A percentile compares a stretch with the other conserved stretches of the same genome.
These are phyloP conservation scores for Dryas octopetala DNA, from an alignment of 306 rosid genomes.

Conservation along the genomic window DNA sequence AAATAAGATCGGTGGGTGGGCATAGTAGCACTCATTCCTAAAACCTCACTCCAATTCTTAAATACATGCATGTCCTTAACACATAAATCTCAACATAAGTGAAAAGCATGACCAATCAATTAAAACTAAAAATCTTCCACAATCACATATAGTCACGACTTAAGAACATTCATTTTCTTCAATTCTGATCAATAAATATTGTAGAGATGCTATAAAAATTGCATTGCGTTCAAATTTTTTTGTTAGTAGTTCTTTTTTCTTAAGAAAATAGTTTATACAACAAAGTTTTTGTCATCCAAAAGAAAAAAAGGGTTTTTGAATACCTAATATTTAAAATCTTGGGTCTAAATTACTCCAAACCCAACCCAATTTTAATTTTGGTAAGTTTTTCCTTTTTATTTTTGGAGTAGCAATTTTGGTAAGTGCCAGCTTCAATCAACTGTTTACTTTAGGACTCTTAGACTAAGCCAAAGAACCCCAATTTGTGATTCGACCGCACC, in stretches of 20 bases:
- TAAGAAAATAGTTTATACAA: too few species aligned
- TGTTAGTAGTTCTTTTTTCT: too few species aligned
- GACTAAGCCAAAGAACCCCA: too few species aligned
- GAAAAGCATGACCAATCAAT: not conserved
- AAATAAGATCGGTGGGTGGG: too few species aligned
- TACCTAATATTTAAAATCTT: too few species aligned
- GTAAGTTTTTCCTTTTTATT: not conserved
- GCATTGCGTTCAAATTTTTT: too few species aligned
- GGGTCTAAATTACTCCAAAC: not conserved
- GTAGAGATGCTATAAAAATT: too few species aligned
- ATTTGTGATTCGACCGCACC: not conserved
- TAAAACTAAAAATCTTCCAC: not conserved
- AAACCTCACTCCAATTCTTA: not conserved
- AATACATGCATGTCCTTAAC: not conserved
- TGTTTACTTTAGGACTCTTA: not conserved
- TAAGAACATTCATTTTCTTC: too few species aligned
- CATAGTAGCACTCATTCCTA: not conserved
- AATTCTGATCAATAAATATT: too few species aligned
- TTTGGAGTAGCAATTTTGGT: too few species aligned
- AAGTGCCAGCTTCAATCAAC: not conserved
- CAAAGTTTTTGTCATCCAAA: too few species aligned
- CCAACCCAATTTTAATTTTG: not conserved
- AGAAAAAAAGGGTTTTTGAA: too few species aligned
- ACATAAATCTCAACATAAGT: not conserved
- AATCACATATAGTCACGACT: not conserved